Evolutionary conservation across 2,329 filamentous ascomycete genomes (phyloP).

Genomic region (Colletotrichum chrysophilum): DNA sequence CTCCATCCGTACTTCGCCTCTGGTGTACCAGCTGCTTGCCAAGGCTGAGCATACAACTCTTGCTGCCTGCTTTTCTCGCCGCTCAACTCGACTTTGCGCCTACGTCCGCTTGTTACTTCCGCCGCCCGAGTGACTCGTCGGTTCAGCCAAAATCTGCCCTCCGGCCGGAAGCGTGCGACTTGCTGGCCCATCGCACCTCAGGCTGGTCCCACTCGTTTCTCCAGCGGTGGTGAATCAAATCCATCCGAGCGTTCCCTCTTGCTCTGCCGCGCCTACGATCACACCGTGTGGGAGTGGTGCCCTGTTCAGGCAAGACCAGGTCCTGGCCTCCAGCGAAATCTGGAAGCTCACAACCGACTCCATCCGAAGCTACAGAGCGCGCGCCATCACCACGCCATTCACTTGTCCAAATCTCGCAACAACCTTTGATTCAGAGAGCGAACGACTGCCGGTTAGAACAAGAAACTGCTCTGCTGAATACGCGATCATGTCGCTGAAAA

Average conservation of each 20-base stretch:
- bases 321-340: neutral
- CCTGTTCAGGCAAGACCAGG: neutral
- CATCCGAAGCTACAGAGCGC: constrained; percentile 1
- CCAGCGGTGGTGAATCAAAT: constrained; percentile 8
- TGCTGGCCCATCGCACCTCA: constrained; percentile 2
- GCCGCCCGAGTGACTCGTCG: neutral
- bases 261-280: constrained; percentile 5
- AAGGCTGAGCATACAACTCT: neutral
- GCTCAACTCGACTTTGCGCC: neutral
- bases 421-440: neutral
- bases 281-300: constrained; percentile 1
- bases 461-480: neutral
- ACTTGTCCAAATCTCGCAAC: neutral
- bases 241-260: constrained; percentile 16
- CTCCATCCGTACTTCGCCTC: neutral
- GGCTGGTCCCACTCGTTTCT: constrained; percentile 22
- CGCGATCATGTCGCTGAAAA: constrained; percentile 24
- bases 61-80: neutral
- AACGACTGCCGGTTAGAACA: neutral
- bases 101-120: neutral
- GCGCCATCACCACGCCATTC: neutral
- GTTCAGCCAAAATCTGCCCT: constrained; percentile 1
- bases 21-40: neutral
- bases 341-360: constrained; percentile 5
- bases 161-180: constrained; percentile 16